Base-by-base conservation (phyloP, 495 filamentous ascomycete genomes). In the Penicillium coffeae region DNA sequence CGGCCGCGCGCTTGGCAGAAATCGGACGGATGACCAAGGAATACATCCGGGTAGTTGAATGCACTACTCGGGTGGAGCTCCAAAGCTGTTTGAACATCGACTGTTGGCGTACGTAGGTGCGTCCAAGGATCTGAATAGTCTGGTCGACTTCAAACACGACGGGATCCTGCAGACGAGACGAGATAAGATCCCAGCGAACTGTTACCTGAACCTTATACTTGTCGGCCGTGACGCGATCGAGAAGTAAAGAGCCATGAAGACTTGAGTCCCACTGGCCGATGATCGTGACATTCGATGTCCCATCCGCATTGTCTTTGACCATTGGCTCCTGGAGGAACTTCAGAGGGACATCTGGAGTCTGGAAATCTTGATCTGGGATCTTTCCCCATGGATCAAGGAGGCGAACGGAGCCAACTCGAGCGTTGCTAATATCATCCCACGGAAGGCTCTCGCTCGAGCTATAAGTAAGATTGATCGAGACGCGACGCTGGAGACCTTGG, bases 181-280 rank as follows among this genome's bases (percentile, higher is more conserved):
- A 91, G 44, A 74, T 73, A 7, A 97, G 81, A 57, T 95, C 85
- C 86, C 89, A 95, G 30, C 79, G 78, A 10, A 97, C 67, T 2
- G 85, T 85, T 63, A 96, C 84, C 64, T 95, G 91, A 5, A 99
- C 87, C 27, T 85, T 85, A 60, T 95, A 93, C 59, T 89, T 91
- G 44, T 96, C 90, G 9, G 88, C 81, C 13, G 93, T 97, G 9
- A 87, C 84, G 15, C 90, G 82, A 61, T 97, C 90, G 8, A 99
- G 83, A 8, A 96, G 75, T 18, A 93, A 76, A 14, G 93, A 99
- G 47, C 81, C 82, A 61, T 99, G 93, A 49, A 92, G 76, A 59
- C 88, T 92, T 0, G 94, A 97, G 63, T 97, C 94, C 93, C 93
- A 99, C 61, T 97, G 93, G 8, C 87, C 90, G 8, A 85, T 68